Evolutionary conservation across 441 rosid species (phyloP).

Genomic region (Rhodomyrtus psidioides): DNA sequence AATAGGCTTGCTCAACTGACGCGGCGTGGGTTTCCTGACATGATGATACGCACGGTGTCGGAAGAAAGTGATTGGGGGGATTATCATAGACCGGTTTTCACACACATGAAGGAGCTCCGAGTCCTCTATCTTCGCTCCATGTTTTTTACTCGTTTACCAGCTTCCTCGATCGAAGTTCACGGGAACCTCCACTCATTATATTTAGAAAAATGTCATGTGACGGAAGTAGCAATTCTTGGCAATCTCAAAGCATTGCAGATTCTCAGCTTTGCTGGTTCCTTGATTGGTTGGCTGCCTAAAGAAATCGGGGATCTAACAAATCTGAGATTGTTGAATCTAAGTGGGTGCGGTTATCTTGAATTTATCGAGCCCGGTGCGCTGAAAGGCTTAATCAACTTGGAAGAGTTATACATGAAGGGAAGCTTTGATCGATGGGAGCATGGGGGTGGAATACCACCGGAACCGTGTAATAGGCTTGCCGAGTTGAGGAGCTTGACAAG

Average conservation of each 20-base stretch:
- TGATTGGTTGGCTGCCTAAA: fast-evolving
- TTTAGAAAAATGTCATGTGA: fast-evolving
- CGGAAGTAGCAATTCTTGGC: background rate
- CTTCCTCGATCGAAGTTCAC: background rate
- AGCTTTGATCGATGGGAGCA: background rate
- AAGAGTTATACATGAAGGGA: background rate
- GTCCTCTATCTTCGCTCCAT: background rate
- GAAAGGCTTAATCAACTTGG: background rate
- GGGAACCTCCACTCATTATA: background rate
- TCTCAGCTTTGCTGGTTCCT: fast-evolving
- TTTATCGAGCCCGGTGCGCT: background rate
- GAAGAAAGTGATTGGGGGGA: fast-evolving
- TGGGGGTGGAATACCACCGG: too few species aligned
- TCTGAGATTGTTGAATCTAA: background rate
- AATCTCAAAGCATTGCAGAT: background rate
- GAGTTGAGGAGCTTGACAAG: background rate
- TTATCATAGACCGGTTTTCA: too few species aligned
- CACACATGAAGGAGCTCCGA: fast-evolving
- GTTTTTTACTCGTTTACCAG: fast-evolving
- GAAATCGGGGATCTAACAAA: fast-evolving
- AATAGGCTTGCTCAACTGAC: background rate
- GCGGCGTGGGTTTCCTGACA: background rate
- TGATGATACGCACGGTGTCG: background rate
- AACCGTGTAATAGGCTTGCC: background rate
- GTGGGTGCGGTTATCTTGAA: fast-evolving